Percentiles rank a stretch among this genome's conserved stretches.
phyloP scores from a whole-genome alignment of 1,139 yeast species.

The Zygoascus meyerae region DNA sequence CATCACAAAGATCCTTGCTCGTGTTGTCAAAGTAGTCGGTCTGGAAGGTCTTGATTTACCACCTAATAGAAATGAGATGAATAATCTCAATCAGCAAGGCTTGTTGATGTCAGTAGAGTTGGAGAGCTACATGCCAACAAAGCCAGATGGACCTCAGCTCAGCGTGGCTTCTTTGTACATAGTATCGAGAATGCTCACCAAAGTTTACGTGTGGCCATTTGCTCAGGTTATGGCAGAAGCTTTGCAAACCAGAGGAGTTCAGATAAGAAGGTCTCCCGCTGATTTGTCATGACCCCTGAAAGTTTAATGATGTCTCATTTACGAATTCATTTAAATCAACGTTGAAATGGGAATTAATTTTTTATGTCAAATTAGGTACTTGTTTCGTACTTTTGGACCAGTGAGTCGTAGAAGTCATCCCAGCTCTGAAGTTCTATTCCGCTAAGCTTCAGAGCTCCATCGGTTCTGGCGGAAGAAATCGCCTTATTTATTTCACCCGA shows the following conservation, averaged over 20 bases:
- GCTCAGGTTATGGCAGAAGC: constrained; percentile 31
- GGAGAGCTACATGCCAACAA: constrained; percentile 4
- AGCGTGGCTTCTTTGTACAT: constrained; percentile 24
- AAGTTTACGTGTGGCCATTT: constrained; percentile 31
- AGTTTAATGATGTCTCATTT: too few species aligned
- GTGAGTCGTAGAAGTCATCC: constrained; percentile 13
- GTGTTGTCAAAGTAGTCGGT: constrained; percentile 29
- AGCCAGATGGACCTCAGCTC: constrained; percentile 13
- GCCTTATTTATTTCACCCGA: constrained; percentile 19
- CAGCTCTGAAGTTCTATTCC: constrained; percentile 24
- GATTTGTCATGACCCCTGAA: not conserved
- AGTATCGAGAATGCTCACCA: constrained; percentile 25
- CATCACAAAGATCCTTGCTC: constrained; percentile 27
- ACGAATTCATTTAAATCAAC: too few species aligned
- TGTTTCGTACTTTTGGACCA: not conserved
- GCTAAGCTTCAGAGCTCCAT: constrained; percentile 17
- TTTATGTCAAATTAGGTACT: not conserved
- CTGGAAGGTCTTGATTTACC: constrained; percentile 17
- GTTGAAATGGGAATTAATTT: not conserved
- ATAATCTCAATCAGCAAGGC: constrained; percentile 1
- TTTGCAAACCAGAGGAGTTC: constrained; percentile 22
- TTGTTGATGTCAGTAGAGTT: constrained; percentile 4
- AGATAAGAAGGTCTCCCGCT: constrained; percentile 14
- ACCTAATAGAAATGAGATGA: not conserved
- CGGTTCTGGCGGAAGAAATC: constrained; percentile 15